These are phyloP conservation scores for Schizosaccharomyces lindneri DNA, from an alignment of 805 yeast genomes.

Conservation along the genomic window DNA sequence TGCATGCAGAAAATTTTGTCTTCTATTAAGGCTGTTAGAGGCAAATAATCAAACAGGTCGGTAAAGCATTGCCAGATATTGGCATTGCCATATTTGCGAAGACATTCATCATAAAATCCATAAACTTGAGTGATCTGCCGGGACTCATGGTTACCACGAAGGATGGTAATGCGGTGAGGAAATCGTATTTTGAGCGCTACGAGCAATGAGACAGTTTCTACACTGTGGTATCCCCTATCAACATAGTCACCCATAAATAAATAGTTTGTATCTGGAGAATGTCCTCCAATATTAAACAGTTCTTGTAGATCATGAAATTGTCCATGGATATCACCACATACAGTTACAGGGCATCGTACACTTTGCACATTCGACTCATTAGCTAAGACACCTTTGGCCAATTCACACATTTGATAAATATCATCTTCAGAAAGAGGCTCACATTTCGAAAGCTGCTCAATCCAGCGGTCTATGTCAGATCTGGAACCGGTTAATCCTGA, in stretches of 20 bases:
- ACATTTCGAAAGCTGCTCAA: slow-evolving; percentile 51
- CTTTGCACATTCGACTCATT: slow-evolving; percentile 89
- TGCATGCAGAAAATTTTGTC: slow-evolving; percentile 76
- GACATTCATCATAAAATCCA: slow-evolving; percentile 88
- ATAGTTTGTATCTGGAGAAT: slow-evolving; percentile 54
- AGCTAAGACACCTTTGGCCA: slow-evolving; percentile 71
- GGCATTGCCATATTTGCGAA: slow-evolving; percentile 77
- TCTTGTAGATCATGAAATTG: slow-evolving; percentile 78
- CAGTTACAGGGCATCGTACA: slow-evolving; percentile 75
- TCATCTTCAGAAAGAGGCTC: slow-evolving; percentile 61
- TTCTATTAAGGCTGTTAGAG: slow-evolving; percentile 67
- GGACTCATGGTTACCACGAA: slow-evolving; percentile 87
- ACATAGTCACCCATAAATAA: slow-evolving; percentile 65
- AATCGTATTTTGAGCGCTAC: slow-evolving; percentile 62
- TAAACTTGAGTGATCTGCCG: slow-evolving; percentile 85
- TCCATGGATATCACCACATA: slow-evolving; percentile 92
- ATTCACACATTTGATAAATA: slow-evolving; percentile 49
- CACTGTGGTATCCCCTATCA: slow-evolving; percentile 81
- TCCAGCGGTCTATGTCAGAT: slow-evolving; percentile 65
- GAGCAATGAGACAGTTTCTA: slow-evolving; percentile 59
- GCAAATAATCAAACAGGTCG: slow-evolving; percentile 80
- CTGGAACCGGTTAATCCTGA: neutral
- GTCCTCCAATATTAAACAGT: slow-evolving; percentile 63
- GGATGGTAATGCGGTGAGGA: slow-evolving; percentile 65
- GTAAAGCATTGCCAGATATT: slow-evolving; percentile 90